Base-by-base conservation (phyloP, 345 rosid species). In the Aegle marmelos region DNA sequence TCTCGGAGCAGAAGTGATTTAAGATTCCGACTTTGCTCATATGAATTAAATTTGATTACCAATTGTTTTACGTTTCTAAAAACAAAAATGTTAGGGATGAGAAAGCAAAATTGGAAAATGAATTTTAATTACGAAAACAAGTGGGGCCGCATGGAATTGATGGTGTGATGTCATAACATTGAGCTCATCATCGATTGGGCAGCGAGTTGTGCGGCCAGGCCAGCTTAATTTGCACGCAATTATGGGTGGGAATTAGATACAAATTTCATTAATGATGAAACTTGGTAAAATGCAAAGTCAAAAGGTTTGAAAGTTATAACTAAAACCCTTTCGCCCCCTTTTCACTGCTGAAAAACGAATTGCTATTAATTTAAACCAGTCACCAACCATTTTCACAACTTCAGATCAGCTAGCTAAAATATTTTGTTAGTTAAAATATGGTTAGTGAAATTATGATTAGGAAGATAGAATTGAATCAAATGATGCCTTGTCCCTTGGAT, bases 171-270 rank as follows among this genome's bases (percentile, higher is more conserved):
- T 64, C 37, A 48, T 19, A 36, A 54, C n/a, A 21, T 28, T 45
- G 60, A 30, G 37, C 2, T 75, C 68, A 33, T 31, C 50, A 25
- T 74, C 62, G 25, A 73, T 17, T 39, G 33, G 67, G 9, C 14
- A 13, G 36, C 50, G n/a, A 33, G 30, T n/a, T 62, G 70, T 63
- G 50, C 16, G 57, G 57, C 57, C 57, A 17, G 54, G 36, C 30
- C 33, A 75, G 70, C 78, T 64, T 75, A 45, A 37, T 64, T 75
- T 63, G 78, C 78, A 63, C 14, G 50, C 78, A 63, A 75, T 75
- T 64, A 50, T 75, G 78, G 70, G 7, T 31, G 30, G 37, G 57
- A 28, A 73, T 58, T 74, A 60, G 37, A 64, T 41, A 41, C 59
- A 16, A 22, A 41, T 11, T 61, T 61, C 8, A 28, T 39, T 21